phyloP scores from a whole-genome alignment of 371 early-diverging fungal genomes.

The Rhizopus sp. region DNA sequence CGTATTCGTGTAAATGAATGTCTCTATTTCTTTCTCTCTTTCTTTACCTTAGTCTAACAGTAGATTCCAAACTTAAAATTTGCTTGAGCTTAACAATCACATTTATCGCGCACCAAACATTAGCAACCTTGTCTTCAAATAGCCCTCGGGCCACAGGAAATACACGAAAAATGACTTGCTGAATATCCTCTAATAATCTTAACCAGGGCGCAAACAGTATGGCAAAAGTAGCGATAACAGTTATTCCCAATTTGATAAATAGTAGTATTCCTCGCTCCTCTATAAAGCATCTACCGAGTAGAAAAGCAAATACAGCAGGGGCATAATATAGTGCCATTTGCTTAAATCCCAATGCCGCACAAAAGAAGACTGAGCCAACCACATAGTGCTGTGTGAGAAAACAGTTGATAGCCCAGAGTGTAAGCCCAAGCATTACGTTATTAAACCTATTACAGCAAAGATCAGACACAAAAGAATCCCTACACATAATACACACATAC shows the following conservation, averaged over 20 bases:
- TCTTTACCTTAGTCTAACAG: constrained; percentile 71
- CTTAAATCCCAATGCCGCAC: constrained; percentile 84
- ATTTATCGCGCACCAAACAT: constrained; percentile 93
- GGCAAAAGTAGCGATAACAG: constrained; percentile 74
- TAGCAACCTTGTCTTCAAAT: constrained; percentile 97
- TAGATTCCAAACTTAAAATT: constrained; percentile 56
- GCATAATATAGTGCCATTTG: constrained; percentile 97
- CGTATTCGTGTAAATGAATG: background rate
- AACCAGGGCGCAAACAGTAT: constrained; percentile 74
- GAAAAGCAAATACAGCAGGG: constrained; percentile 84
- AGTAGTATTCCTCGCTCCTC: constrained; percentile 48
- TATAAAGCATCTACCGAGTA: constrained; percentile 76
- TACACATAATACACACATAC: constrained; percentile 36
- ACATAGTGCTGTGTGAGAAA: constrained; percentile 64
- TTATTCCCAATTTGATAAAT: constrained; percentile 74
- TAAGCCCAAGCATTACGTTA: constrained; percentile 90
- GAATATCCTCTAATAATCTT: constrained; percentile 57
- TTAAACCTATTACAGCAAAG: constrained; percentile 69
- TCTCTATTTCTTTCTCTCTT: background rate
- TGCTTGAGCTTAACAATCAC: constrained; percentile 81
- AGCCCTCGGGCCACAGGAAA: constrained; percentile 94
- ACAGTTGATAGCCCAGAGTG: constrained; percentile 73
- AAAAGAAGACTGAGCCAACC: constrained; percentile 78
- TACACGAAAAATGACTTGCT: constrained; percentile 81
- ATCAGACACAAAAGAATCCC: constrained; percentile 34